Evolutionary conservation across 192 early-diverging fungal genomes (phyloP), one percentile per base, ranked within the genome.

Genomic region (Chytriomyces sp.): DNA sequence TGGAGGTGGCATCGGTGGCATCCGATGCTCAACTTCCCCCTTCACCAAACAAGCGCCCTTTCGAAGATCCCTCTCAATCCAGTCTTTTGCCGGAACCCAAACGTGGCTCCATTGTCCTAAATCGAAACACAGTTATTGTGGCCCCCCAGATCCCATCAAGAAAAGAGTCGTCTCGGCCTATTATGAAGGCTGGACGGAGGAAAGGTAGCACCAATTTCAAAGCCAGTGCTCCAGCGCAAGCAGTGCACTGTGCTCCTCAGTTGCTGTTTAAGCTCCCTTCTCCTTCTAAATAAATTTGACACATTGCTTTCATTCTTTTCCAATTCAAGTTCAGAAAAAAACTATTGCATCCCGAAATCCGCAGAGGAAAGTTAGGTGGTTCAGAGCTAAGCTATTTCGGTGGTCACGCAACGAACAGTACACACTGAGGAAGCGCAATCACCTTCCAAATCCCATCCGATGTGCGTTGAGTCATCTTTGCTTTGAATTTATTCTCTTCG

Each of bases 361-460:
- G n/a, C n/a, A 57, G 68, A 0, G 68, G 68, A 39, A 70, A 70
- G 39, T 70, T 59, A 8, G 68, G 68, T 26, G 68, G 68, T 41
- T 70, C 68, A 28, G 68, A 28, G 10, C 68, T 54, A 8, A 70
- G 57, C 68, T 70, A 41, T 39, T 17, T 12, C 19, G 22, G 22
- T 19, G 14, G 14, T 49, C 44, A 56, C 7, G 33, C 1, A 33
- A 56, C 52, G 19, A 17, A 1, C n/a, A 10, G 8, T 22, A 65
- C 40, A 49, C 8, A 56, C 19, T 37, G 28, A 26, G 12, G 41
- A 39, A 58, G 6, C 5, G 4, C 17, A 40, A 65, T 0, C 36
- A 83, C 82, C 82, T 71, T 72, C 82, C 82, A 83, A 32, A 83
- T 66, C n/a, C 28, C 62, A 25, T 32, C 10, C 12, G 82, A 83